phyloP scores from a whole-genome alignment of 2,329 filamentous ascomycete species.

The Epichloe elymi region DNA sequence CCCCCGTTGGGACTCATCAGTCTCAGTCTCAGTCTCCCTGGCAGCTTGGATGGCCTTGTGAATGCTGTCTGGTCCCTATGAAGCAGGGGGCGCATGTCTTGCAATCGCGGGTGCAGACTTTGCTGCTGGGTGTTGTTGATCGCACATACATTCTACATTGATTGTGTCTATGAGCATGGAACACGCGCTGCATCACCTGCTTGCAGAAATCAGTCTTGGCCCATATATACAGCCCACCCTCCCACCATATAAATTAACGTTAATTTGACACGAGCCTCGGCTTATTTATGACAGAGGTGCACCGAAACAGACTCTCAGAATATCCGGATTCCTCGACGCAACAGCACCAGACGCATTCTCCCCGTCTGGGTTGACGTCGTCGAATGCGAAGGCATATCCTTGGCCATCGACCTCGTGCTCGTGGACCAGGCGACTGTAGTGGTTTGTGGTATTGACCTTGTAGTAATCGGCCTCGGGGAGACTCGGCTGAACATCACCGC shows the following conservation, averaged over 20 bases:
- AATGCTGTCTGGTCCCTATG: not conserved
- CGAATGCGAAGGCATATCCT: constrained; percentile 56
- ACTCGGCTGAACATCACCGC: constrained; percentile 33
- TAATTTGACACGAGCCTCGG: too few species aligned
- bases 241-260: not conserved
- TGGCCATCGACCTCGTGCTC: constrained; percentile 42
- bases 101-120: not conserved
- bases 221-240: not conserved
- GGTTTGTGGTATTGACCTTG: constrained; percentile 29
- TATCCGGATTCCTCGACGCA: constrained; percentile 11
- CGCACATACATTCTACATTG: too few species aligned
- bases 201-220: too few species aligned
- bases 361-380: constrained; percentile 49
- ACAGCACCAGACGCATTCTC: constrained; percentile 34
- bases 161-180: too few species aligned
- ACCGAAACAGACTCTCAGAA: constrained; percentile 18
- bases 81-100: not conserved
- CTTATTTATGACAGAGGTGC: constrained; percentile 4
- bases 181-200: too few species aligned
- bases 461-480: constrained; percentile 30
- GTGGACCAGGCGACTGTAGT: constrained; percentile 50
- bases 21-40: too few species aligned
- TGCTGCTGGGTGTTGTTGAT: not conserved
- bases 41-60: too few species aligned
- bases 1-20: too few species aligned